Evolutionary conservation across 148 eudicot species (phyloP), one percentile per base, ranked within the genome.

Genomic region (Nyssa sinensis): DNA sequence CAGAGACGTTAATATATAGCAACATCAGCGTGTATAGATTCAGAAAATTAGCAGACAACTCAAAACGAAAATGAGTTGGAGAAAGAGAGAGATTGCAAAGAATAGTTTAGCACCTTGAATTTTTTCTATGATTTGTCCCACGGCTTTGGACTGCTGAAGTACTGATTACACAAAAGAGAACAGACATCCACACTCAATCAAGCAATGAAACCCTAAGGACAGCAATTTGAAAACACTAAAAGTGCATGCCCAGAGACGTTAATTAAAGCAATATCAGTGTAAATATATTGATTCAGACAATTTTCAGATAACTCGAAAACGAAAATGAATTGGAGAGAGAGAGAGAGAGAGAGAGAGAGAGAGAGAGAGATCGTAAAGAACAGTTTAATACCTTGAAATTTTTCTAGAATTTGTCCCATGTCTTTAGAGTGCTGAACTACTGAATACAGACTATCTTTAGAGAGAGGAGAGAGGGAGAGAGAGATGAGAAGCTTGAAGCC

Each of bases 351-450:
- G 19, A 6, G 24, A 24, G 7, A 30, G 30, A 51, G 14, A 25
- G 35, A 62, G n/a, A 62, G 19, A 6, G 24, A 24, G 7, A 30
- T 21, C 0, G 24, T 31, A 25, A 5, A 57, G 51, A 44, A 44
- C 16, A 2, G 51, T 44, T 2, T 3, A 44, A 1, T 39, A 81
- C 84, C 84, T 69, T 65, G 78, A 30, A 81, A 0, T 74, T 77
- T 81, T 12, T 77, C 84, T 0, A 77, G 32, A 61, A 74, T 61
- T 64, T 81, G 84, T 68, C 84, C 84, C 84, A 81, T 81, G 75
- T 24, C 64, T 62, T 17, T 59, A 51, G 51, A 74, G 31, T n/a
- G n/a, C n/a, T n/a, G n/a, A n/a, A n/a, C n/a, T 51, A 3, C 74
- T 31, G 73, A 70, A 32, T 33, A 41, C 47, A 32, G 16, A 75